Evolutionary conservation across 345 rosid genomes (phyloP).

Genomic region (Geranium rotundifolium): DNA sequence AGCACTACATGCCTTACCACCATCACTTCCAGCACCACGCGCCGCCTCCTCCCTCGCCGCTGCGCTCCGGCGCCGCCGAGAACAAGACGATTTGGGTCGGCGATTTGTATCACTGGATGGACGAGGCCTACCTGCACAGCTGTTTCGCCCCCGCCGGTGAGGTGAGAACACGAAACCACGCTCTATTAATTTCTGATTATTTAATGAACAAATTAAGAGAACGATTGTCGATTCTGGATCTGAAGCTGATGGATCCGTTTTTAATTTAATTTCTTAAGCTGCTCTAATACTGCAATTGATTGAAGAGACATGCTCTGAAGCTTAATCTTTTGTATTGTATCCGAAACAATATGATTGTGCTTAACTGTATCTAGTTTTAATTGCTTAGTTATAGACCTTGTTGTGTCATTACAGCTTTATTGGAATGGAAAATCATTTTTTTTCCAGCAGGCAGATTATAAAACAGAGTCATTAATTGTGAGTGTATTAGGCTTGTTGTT

Average conservation of each 20-base stretch:
- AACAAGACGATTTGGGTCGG: constrained; percentile 90
- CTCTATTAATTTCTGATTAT: too few species aligned
- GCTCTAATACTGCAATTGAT: background rate
- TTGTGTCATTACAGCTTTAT: too few species aligned
- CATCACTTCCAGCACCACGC: constrained; percentile 22
- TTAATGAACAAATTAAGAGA: too few species aligned
- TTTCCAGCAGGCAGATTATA: background rate
- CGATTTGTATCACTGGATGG: constrained; percentile 98
- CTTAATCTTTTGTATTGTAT: background rate
- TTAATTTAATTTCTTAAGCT: background rate
- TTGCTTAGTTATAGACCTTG: too few species aligned
- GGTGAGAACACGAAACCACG: constrained; percentile 21
- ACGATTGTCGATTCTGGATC: background rate
- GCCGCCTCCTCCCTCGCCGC: constrained; percentile 19
- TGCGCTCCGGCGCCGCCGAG: constrained; percentile 48
- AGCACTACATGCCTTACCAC: constrained; percentile 45
- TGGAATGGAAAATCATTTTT: too few species aligned
- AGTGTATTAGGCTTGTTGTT: background rate
- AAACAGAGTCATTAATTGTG: background rate
- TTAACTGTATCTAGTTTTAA: too few species aligned
- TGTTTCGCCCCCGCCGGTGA: constrained; percentile 69
- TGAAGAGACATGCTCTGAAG: background rate
- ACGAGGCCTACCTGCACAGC: constrained; percentile 67
- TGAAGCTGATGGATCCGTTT: too few species aligned
- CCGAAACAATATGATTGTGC: too few species aligned